phyloP scores from a whole-genome alignment of 345 rosid genomes.

The Balakata baccata region DNA sequence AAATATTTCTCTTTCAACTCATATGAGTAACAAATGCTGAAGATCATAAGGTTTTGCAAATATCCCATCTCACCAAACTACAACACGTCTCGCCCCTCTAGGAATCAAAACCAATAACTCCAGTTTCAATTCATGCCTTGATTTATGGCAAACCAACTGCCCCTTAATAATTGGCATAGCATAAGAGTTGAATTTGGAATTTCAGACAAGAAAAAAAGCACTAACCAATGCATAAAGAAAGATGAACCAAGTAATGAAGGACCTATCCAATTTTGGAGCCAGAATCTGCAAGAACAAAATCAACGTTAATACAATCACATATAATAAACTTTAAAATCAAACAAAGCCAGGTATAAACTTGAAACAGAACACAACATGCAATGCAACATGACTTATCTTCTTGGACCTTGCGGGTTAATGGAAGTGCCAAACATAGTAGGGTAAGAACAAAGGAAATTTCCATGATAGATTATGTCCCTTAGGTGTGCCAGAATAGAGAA shows the following conservation, averaged over 20 bases:
- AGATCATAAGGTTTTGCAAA: too few species aligned
- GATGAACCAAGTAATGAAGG: slow-evolving; percentile 86
- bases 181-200: not conserved
- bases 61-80: too few species aligned
- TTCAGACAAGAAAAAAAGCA: slow-evolving; percentile 4
- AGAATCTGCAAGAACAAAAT: slow-evolving; percentile 64
- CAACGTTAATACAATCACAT: slow-evolving; percentile 10
- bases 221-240: slow-evolving; percentile 84
- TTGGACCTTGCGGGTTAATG: slow-evolving; percentile 12
- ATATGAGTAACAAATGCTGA: too few species aligned
- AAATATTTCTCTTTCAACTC: too few species aligned
- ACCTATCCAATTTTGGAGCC: slow-evolving; percentile 99
- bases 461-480: not conserved
- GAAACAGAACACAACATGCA: too few species aligned
- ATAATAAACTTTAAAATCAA: slow-evolving; percentile 1
- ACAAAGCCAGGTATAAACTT: not conserved
- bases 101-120: not conserved
- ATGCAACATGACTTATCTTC: too few species aligned
- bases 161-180: not conserved
- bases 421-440: not conserved
- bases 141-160: not conserved
- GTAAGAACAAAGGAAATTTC: not conserved
- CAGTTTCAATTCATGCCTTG: not conserved
- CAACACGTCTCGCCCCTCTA: too few species aligned
- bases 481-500: not conserved